Evolutionary conservation across 352 stramenopile species (phyloP).

Genomic region (Phytophthora lateralis): DNA sequence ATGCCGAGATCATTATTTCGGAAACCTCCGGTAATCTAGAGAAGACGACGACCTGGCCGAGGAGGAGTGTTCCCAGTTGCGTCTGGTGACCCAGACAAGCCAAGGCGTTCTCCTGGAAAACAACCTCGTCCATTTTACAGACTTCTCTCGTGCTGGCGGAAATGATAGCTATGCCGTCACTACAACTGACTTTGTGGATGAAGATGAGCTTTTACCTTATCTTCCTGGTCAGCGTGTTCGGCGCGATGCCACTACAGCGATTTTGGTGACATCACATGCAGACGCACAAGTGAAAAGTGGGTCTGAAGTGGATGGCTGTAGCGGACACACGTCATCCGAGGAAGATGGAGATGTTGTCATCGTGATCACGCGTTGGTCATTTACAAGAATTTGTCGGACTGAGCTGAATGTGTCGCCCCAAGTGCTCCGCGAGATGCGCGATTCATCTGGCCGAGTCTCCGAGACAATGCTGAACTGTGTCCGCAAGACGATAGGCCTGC

Average conservation of each 20-base stretch:
- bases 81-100: constrained; percentile 37
- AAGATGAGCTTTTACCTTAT: constrained; percentile 51
- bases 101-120: constrained; percentile 38
- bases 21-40: constrained; percentile 49
- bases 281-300: constrained; percentile 8
- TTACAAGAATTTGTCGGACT: constrained; percentile 39
- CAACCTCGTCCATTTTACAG: constrained; percentile 33
- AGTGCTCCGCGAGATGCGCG: constrained; percentile 33
- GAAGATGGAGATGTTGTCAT: constrained; percentile 38
- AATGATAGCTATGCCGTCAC: constrained; percentile 18
- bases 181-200: constrained; percentile 39
- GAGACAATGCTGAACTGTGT: constrained; percentile 33
- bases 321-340: constrained; percentile 23
- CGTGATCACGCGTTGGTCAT: constrained; percentile 35
- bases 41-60: constrained; percentile 58
- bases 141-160: constrained; percentile 7
- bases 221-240: constrained; percentile 32
- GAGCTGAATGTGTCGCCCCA: constrained; percentile 31
- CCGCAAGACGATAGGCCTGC: constrained; percentile 16
- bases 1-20: constrained; percentile 67
- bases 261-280: constrained; percentile 29
- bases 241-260: constrained; percentile 39
- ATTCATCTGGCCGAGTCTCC: constrained; percentile 23
- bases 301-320: constrained; percentile 3
- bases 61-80: constrained; percentile 40